Evolutionary conservation across 1,139 yeast genomes (phyloP), one percentile per base, ranked within the genome.

Genomic region (Yamadazyma membranifaciens): DNA sequence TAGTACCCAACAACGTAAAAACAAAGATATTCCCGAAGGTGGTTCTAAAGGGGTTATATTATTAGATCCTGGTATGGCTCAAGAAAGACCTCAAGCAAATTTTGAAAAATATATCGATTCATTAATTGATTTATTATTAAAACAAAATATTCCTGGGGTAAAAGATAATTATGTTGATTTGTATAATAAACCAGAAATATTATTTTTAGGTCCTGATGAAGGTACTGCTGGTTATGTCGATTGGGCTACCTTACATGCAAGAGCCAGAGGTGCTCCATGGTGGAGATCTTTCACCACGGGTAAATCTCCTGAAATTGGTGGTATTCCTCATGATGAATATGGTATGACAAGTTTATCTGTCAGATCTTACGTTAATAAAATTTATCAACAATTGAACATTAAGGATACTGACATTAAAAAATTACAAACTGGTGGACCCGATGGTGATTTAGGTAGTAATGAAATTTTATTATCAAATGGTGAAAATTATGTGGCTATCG

Each of bases 241-340:
- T 63, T 92, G 98, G 98, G 98, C 98, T n/a, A 92, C 98, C 34
- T 69, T 81, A 51, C 98, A 92, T 60, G 98, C 98, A 31, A 81
- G 87, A 58, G 69, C 72, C 46, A 83, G 98, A 64, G 96, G 96
- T 48, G 96, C 98, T 38, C 92, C 96, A 47, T 89, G 96, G 96
- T 92, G 98, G 98, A 91, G 89, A 68, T 92, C 98, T 2, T 92
- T 92, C 75, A 84, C 92, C 65, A 92, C 98, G 34, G 98, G 98
- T 53, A 92, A 92, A 71, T 80, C 91, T 36, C 96, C 96, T 45
- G 70, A 78, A 43, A 69, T 92, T 45, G 98, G 98, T 59, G 98
- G 98, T 62, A 92, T 92, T 60, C 98, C 98, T 43, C 98, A 92
- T 63, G 98, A 92, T 64, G 94, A 81, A 57, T 92, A 89, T 62